Evolutionary conservation across 2,329 filamentous ascomycete species (phyloP).

Genomic region (Sphaerostilbella broomeana): DNA sequence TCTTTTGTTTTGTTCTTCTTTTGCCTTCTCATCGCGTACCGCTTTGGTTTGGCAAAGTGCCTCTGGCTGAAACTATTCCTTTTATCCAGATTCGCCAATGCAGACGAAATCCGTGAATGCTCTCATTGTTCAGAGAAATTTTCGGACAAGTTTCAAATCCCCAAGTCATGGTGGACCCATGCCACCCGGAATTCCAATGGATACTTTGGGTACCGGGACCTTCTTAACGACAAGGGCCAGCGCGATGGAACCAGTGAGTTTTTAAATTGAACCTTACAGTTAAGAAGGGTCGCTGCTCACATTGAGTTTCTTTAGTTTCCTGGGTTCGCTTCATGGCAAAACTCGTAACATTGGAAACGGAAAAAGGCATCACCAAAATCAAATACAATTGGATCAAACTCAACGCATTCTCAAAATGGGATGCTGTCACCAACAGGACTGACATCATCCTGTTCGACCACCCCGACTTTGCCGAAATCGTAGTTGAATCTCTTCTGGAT

Average conservation of each 20-base stretch:
- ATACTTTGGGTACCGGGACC: constrained; percentile 30
- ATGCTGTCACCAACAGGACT: constrained; percentile 17
- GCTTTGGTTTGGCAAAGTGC: too few relatives aligned
- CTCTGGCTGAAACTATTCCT: too few relatives aligned
- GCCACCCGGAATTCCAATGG: constrained; percentile 31
- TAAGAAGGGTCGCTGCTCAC: background rate
- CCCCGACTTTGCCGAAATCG: constrained; percentile 7
- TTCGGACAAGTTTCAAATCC: constrained; percentile 22
- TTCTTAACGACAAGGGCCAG: constrained; percentile 7
- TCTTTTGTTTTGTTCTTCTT: background rate
- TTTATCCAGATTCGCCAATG: constrained; percentile 23
- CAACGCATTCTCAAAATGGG: constrained; percentile 27
- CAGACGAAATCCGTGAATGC: constrained; percentile 26
- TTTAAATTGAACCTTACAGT: background rate
- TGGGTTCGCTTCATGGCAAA: constrained; percentile 30
- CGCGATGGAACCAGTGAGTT: constrained; percentile 4
- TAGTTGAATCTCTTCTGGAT: constrained; percentile 2
- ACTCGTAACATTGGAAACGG: constrained; percentile 11
- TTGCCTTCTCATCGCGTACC: background rate
- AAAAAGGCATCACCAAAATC: background rate
- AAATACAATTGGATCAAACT: constrained; percentile 31
- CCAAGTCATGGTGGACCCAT: constrained; percentile 30
- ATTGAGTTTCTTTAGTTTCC: constrained; percentile 23
- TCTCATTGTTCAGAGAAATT: constrained; percentile 21
- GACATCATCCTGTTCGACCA: constrained; percentile 28